Base-by-base conservation (phyloP, 148 eudicot species). In the Nepenthes gracilis region DNA sequence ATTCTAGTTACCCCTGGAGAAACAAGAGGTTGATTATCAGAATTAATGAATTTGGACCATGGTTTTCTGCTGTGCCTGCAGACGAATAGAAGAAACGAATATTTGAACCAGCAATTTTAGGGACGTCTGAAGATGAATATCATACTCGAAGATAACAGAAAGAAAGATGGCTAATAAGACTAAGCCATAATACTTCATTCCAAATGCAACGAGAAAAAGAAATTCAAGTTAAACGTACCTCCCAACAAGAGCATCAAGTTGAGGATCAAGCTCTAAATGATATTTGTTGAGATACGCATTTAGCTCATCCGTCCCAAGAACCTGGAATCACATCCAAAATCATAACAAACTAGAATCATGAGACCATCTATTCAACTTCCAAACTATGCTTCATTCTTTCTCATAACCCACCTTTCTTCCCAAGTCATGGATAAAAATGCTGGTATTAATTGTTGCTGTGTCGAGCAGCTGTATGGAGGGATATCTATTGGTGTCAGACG, bases 1-100 rank as follows among this genome's bases (percentile, higher is more conserved):
- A n/a, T n/a, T n/a, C n/a, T n/a, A n/a, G n/a, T n/a, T 57, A 91
- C 97, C 88, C 88, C 93, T 15, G 93, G 96, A 57, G 81, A 85
- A 47, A 92, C 96, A 72, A 85, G 63, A 77, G 80, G 96, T 48
- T 91, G 97, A 76, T 87, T 87, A 64, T 91, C 97, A 1, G 86
- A 64, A 60, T 82, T 92, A 5, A 92, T 78, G 67, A 85, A 92
- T 74, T 83, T 88, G 40, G 85, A 70, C 96, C 90, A 92, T 13
- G 88, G 96, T 72, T 92, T 88, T 63, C 85, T 75, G 72, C 82
- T 80, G 60, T 91, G 97, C 79, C 97, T 91, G 63, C 52, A 77
- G 9, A 49, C 12, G 11, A 3, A 9, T 10, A 12, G 53, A 49
- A 11, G 53, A 49, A 9, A 9, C 2, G 14, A 4, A 11, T 49